Evolutionary conservation across 345 rosid genomes (phyloP), one percentile per base, ranked within the genome.

Genomic region (Eutrema yunnanense): DNA sequence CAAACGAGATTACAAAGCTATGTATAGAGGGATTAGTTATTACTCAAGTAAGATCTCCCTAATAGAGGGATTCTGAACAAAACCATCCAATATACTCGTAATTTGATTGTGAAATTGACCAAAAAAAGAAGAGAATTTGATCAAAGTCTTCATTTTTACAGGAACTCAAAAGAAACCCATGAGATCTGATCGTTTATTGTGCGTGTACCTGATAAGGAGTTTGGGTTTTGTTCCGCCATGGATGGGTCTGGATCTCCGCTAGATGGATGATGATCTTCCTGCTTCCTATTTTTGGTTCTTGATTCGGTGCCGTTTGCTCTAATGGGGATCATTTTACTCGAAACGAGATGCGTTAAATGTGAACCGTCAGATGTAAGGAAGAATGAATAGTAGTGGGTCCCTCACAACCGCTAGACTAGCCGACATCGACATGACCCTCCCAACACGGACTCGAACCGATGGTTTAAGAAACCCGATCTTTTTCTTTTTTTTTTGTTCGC

Each of bases 141-240:
- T 16, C 42, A 67, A 54, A 68, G 22, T 16, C 33, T 67, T 67
- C 4, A 11, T 11, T 22, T 36, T 34, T 0, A 68, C 34, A 11
- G 6, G 26, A 69, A 42, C 6, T 9, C 29, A 37, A 32, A 16
- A 22, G 26, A 0, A 32, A 70, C 0, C 29, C 29, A 32, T 38
- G 26, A 63, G 40, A 63, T 44, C 2, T 44, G 32, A 54, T 44
- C 11, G 54, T 41, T 51, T 1, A 0, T 43, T 43, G 34, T 16
- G 68, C 19, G 26, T 32, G 34, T 73, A 73, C 71, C 76, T 54
- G 71, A 26, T 43, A 54, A 13, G 6, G 47, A 34, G 7, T 13
- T 22, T 34, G 32, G 16, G 52, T 53, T 54, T 30, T 43, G 55
- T 1, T 72, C 56, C 63, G 63, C 76, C 76, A 72, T 72, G 6